phyloP scores from a whole-genome alignment of 106 monocot genomes.

The Dendrobium huoshanense region DNA sequence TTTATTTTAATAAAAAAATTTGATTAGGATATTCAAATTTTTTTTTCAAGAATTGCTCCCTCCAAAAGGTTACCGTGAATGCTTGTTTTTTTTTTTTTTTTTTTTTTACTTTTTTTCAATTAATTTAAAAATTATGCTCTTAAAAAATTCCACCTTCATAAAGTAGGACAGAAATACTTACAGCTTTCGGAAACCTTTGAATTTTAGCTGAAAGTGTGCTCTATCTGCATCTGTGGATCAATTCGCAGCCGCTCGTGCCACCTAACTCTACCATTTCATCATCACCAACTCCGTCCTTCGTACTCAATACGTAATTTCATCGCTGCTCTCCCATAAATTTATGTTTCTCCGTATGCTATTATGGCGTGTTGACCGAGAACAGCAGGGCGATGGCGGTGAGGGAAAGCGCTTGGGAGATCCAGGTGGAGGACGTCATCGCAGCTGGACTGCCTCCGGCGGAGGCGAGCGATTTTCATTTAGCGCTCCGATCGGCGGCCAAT shows the following conservation, averaged over 20 bases:
- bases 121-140: too few relatives aligned
- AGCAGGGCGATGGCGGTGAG: neutral
- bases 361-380: neutral
- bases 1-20: too few relatives aligned
- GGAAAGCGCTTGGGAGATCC: constrained; percentile 46
- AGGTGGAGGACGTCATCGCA: constrained; percentile 33
- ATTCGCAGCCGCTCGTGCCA: neutral
- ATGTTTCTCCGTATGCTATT: neutral
- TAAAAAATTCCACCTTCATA: too few relatives aligned
- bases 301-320: neutral
- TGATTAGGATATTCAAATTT: too few relatives aligned
- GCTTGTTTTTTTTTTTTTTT: too few relatives aligned
- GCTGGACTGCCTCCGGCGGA: constrained; percentile 37
- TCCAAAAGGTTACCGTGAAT: too few relatives aligned
- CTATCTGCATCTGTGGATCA: neutral
- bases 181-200: neutral
- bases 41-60: too few relatives aligned
- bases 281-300: neutral
- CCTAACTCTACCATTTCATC: neutral
- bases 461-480: constrained; percentile 24
- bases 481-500: constrained; percentile 23
- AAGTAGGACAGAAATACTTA: too few relatives aligned
- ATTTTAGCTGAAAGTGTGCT: neutral
- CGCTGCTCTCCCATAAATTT: neutral
- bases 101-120: too few relatives aligned